These are phyloP conservation scores for Plasmodium sp. DNA, from an alignment of 169 alveolate genomes.

Conservation along the genomic window DNA sequence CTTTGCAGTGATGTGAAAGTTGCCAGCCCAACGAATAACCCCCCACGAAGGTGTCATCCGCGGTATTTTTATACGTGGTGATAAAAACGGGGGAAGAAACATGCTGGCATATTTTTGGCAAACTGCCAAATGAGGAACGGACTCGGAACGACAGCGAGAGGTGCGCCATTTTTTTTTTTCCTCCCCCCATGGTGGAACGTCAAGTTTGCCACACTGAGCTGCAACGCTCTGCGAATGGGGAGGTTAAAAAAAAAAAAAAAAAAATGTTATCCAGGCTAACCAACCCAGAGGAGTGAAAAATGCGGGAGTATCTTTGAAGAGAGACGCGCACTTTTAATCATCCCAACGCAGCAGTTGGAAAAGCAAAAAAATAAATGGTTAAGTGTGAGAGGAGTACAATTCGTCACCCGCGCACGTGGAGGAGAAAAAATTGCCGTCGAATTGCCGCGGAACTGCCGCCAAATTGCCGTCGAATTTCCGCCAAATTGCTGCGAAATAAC, in stretches of 20 bases:
- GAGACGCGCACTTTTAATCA: not conserved
- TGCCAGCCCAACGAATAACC: not conserved
- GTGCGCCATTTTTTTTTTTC: not conserved
- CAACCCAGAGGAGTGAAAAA: not conserved
- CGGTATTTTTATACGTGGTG: not conserved
- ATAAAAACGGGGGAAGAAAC: not conserved
- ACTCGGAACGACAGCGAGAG: not conserved
- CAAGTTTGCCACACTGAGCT: not conserved
- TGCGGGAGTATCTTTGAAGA: not conserved
- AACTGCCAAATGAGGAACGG: not conserved
- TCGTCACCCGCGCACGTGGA: not conserved
- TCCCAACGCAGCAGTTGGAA: not conserved
- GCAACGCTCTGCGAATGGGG: not conserved
- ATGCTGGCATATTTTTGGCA: not conserved
- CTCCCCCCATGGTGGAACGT: not conserved
- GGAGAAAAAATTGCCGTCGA: not conserved
- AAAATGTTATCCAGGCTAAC: not conserved
- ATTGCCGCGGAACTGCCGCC: too few relatives aligned
- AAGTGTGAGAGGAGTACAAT: not conserved
- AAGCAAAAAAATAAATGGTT: not conserved
- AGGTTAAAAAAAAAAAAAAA: not conserved
- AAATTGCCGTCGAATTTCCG: too few relatives aligned
- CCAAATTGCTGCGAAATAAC: too few relatives aligned
- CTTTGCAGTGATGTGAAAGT: not conserved
- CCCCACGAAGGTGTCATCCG: not conserved